Evolutionary conservation across 2,329 filamentous ascomycete genomes (phyloP).

Genomic region (Botrytis fragariae): DNA sequence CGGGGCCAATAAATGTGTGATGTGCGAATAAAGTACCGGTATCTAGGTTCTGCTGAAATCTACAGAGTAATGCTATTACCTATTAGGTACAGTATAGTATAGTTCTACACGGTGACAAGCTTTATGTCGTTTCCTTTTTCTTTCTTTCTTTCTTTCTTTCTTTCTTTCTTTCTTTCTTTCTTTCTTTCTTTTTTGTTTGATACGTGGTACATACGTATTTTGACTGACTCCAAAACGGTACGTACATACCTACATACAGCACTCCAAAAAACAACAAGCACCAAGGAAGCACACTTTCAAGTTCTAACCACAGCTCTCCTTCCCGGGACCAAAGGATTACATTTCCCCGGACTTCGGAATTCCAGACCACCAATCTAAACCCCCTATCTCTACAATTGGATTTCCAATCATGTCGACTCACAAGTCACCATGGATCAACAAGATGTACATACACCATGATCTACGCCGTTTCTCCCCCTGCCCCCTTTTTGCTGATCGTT

Average conservation of each 20-base stretch:
- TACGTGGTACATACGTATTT: background rate
- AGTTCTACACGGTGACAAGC: background rate
- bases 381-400: background rate
- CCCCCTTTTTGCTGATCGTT: background rate
- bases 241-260: background rate
- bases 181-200: background rate
- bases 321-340: background rate
- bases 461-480: background rate
- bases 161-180: too few species aligned
- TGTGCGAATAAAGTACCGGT: background rate
- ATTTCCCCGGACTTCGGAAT: background rate
- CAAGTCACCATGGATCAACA: background rate
- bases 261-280: background rate
- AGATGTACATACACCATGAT: background rate
- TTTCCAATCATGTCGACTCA: background rate
- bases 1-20: background rate
- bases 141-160: too few species aligned
- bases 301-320: background rate
- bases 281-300: background rate
- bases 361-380: background rate
- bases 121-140: background rate
- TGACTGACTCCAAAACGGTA: background rate
- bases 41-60: background rate
- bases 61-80: background rate
- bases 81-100: background rate